A percentile compares a stretch with the other conserved stretches of the same genome.
Evolutionary conservation across 1,284 basidiomycete genomes (phyloP).

Genomic region (Pseudozyma pruni): DNA sequence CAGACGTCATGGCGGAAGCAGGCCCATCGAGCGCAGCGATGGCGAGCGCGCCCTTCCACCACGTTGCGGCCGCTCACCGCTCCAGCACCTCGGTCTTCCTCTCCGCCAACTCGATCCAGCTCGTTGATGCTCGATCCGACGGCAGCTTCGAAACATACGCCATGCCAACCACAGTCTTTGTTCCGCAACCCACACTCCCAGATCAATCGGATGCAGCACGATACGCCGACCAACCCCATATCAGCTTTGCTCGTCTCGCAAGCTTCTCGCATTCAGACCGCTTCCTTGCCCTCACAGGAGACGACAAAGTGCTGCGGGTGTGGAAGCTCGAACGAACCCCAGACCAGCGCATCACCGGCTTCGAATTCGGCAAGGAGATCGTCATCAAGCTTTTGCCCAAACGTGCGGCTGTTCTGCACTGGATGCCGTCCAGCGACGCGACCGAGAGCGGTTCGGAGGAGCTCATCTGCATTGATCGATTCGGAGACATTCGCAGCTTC

Average conservation of each 20-base stretch:
- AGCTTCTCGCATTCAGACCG: slow-evolving; percentile 52
- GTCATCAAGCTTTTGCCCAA: slow-evolving; percentile 56
- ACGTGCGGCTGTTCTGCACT: slow-evolving; percentile 57
- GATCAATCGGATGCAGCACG: slow-evolving; percentile 47
- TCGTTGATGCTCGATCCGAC: slow-evolving; percentile 21
- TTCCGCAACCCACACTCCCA: slow-evolving; percentile 43
- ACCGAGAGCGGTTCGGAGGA: slow-evolving; percentile 37
- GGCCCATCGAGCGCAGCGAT: slow-evolving; percentile 26
- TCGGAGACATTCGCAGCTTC: slow-evolving; percentile 60
- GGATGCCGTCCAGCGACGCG: slow-evolving; percentile 38
- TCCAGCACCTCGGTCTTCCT: slow-evolving; percentile 33
- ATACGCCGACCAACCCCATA: slow-evolving; percentile 34
- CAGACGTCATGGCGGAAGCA: slow-evolving; percentile 34
- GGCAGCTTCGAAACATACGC: slow-evolving; percentile 23
- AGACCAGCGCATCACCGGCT: slow-evolving; percentile 14
- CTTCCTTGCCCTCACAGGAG: slow-evolving; percentile 58
- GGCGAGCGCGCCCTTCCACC: slow-evolving; percentile 40
- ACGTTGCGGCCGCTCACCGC: slow-evolving; percentile 36
- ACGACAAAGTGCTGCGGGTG: slow-evolving; percentile 63
- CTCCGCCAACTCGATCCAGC: slow-evolving; percentile 48
- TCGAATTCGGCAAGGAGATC: slow-evolving; percentile 49
- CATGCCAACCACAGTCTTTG: slow-evolving; percentile 41
- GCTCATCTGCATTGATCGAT: slow-evolving; percentile 57
- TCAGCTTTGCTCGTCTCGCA: slow-evolving; percentile 55
- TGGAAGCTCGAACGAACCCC: slow-evolving; percentile 36